phyloP scores from a whole-genome alignment of 257 asterid genomes.

The Lycium ferocissimum region DNA sequence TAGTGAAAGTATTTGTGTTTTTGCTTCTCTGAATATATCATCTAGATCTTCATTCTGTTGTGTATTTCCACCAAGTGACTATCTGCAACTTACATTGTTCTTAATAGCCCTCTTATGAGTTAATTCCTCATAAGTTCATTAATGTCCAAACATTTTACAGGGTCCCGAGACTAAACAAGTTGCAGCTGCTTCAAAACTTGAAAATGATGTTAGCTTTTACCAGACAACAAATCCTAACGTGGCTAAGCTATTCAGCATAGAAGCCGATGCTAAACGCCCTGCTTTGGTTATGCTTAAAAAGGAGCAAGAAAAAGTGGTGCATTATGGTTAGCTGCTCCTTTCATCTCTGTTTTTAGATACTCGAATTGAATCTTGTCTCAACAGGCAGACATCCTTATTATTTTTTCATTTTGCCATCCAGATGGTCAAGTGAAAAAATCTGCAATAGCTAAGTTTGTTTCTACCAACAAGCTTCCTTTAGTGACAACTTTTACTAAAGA shows the following conservation, averaged over 20 bases:
- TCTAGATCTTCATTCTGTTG: neutral
- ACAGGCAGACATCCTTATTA: neutral
- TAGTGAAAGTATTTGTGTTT: neutral
- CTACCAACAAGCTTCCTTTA: constrained; percentile 85
- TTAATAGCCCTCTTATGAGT: neutral
- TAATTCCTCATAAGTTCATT: constrained; percentile 1
- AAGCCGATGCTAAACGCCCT: constrained; percentile 65
- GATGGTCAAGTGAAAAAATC: constrained; percentile 74
- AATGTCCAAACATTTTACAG: constrained; percentile 43
- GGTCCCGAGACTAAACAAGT: constrained; percentile 76
- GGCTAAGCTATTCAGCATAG: constrained; percentile 75
- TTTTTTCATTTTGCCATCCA: constrained; percentile 37
- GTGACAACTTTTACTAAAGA: constrained; percentile 81
- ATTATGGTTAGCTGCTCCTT: constrained; percentile 58
- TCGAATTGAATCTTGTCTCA: neutral
- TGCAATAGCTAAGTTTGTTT: constrained; percentile 72
- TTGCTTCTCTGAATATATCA: neutral
- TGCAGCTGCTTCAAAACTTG: constrained; percentile 76
- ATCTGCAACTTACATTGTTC: neutral
- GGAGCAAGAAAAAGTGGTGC: constrained; percentile 66
- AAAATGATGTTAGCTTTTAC: constrained; percentile 73
- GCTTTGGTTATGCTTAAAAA: constrained; percentile 74
- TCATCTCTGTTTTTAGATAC: neutral
- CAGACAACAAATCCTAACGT: constrained; percentile 75
- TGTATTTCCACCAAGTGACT: neutral